Evolutionary conservation across 129 eudicot species (phyloP).

Genomic region (Lonicera japonica): DNA sequence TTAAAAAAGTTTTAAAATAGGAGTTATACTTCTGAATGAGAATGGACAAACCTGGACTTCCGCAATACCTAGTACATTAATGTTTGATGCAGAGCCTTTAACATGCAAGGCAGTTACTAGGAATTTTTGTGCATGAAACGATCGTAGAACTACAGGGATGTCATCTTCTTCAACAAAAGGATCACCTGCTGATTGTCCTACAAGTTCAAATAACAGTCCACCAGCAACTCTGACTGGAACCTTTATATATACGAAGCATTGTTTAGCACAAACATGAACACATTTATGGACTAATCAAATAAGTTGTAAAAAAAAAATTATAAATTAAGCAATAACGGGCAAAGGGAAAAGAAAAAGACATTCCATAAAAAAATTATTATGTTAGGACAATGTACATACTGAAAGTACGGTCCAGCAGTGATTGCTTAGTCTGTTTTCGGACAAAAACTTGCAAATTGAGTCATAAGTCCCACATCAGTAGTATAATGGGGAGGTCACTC

Average conservation of each 20-base stretch:
- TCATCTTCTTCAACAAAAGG: slow-evolving; percentile 68
- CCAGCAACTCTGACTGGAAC: slow-evolving; percentile 79
- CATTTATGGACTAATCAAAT: background rate
- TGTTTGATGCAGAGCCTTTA: slow-evolving; percentile 56
- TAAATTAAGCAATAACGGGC: no score
- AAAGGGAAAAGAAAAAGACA: no score
- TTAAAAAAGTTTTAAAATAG: background rate
- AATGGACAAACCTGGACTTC: slow-evolving; percentile 58
- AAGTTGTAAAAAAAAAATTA: no score
- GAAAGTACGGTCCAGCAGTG: no score
- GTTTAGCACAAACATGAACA: slow-evolving; percentile 1
- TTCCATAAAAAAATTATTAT: no score
- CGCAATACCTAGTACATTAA: slow-evolving; percentile 55
- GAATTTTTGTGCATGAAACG: slow-evolving; percentile 75
- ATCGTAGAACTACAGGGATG: slow-evolving; percentile 57
- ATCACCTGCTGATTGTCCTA: slow-evolving; percentile 76
- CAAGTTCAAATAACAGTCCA: slow-evolving; percentile 57
- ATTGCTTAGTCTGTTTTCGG: no score
- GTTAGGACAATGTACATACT: no score
- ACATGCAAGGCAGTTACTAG: slow-evolving; percentile 55
- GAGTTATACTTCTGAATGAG: background rate
- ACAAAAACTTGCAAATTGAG: no score
- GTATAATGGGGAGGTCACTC: no score
- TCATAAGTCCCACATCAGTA: no score
- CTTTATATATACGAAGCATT: slow-evolving; percentile 11